These are phyloP conservation scores for Vitis hybrid DNA, from an alignment of 177 flowering plant genomes.

Conservation along the genomic window DNA sequence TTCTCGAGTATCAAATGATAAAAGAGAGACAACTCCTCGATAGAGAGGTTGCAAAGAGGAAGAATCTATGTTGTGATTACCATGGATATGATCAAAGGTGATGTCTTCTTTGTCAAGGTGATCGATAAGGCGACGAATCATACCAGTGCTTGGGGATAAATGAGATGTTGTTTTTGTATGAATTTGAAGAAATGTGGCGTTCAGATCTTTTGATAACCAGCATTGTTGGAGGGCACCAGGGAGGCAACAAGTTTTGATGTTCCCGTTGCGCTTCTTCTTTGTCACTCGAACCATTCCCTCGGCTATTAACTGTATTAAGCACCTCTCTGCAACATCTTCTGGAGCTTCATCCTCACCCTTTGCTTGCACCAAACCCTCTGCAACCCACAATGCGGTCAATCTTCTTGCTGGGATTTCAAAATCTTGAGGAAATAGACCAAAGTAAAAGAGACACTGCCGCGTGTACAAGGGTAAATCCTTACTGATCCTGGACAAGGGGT, in stretches of 20 bases:
- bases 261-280: slow-evolving; percentile 1
- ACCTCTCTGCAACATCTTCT: background rate
- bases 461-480: background rate
- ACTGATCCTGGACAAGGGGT: background rate
- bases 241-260: slow-evolving; percentile 2
- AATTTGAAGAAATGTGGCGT: no score
- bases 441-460: background rate
- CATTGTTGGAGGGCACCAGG: background rate
- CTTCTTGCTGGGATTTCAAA: slow-evolving; percentile 7
- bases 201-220: no score
- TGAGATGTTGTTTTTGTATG: no score
- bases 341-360: no score
- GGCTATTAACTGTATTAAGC: background rate
- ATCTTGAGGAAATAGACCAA: background rate
- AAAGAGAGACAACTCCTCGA: no score
- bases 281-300: background rate
- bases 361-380: slow-evolving; percentile 1
- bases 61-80: no score
- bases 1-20: slow-evolving; percentile 14
- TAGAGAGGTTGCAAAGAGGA: no score
- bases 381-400: slow-evolving; percentile 3
- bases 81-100: no score
- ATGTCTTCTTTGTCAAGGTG: no score
- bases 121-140: no score
- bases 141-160: no score